These are phyloP conservation scores for Vitis rotundifolia DNA, from an alignment of 164 flowering plant genomes.

Conservation along the genomic window DNA sequence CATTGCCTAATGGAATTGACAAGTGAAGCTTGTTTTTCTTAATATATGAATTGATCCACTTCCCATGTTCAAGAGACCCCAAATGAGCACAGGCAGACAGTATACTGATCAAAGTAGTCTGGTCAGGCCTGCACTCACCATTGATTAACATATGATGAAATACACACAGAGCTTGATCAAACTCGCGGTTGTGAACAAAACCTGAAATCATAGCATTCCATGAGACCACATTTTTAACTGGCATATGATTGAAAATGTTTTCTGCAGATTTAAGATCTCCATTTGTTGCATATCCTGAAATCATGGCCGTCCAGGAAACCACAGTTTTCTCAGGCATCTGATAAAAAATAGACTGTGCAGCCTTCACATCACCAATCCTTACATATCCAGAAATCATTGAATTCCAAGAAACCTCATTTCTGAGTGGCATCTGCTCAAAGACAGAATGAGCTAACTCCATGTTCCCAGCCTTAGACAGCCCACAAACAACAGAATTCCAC, in stretches of 20 bases:
- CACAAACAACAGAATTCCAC: conserved; percentile 39
- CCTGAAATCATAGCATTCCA: conserved; percentile 65
- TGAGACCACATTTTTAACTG: conserved; percentile 41
- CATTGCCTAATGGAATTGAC: conserved; percentile 41
- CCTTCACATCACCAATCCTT: conserved; percentile 28
- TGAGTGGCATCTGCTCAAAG: conserved; percentile 39
- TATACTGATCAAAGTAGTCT: conserved; percentile 39
- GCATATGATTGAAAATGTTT: conserved; percentile 36
- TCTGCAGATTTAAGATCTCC: conserved; percentile 38
- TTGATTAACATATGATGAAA: conserved; percentile 42
- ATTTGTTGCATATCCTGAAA: conserved; percentile 38
- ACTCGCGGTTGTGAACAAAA: conserved; percentile 40
- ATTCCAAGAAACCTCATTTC: conserved; percentile 46
- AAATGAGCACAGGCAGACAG: conserved; percentile 56
- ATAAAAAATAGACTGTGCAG: conserved; percentile 38
- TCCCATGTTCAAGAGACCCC: conserved; percentile 54
- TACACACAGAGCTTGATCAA: conserved; percentile 38
- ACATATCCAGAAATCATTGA: conserved; percentile 45
- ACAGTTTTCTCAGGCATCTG: conserved; percentile 44
- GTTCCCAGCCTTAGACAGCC: conserved; percentile 35
- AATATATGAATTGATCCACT: conserved; percentile 50
- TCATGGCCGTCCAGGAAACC: conserved; percentile 51
- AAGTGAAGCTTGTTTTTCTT: conserved; percentile 35
- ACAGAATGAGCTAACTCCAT: conserved; percentile 35
- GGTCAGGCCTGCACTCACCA: conserved; percentile 46